phyloP scores from a whole-genome alignment of 805 yeast genomes.

The Pichia membranifaciens region DNA sequence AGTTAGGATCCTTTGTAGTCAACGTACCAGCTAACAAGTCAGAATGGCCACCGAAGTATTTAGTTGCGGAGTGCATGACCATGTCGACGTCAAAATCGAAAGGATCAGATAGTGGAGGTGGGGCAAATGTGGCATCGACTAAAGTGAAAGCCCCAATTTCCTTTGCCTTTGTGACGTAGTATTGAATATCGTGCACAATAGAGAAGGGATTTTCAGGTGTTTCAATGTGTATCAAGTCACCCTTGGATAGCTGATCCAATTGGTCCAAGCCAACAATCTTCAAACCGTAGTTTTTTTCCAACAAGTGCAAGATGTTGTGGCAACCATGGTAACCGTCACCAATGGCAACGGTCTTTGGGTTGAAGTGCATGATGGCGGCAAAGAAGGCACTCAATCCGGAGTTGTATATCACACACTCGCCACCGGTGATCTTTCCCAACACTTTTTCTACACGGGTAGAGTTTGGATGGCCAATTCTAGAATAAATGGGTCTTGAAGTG shows the following conservation, averaged over 20 bases:
- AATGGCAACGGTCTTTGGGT: constrained; percentile 67
- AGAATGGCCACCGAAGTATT: constrained; percentile 94
- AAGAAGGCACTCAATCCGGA: constrained; percentile 80
- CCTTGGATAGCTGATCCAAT: constrained; percentile 45
- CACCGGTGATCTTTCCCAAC: constrained; percentile 53
- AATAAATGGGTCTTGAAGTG: constrained; percentile 44
- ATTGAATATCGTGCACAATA: constrained; percentile 50
- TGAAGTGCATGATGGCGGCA: constrained; percentile 62
- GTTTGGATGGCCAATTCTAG: constrained; percentile 73
- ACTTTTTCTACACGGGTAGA: constrained; percentile 61
- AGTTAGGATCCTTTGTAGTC: constrained; percentile 51
- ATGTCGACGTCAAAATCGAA: constrained; percentile 80
- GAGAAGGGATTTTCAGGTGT: constrained; percentile 89
- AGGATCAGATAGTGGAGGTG: constrained; percentile 82
- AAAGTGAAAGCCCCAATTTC: constrained; percentile 64
- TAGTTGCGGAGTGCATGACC: constrained; percentile 90
- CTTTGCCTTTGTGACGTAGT: constrained; percentile 69
- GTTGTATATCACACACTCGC: constrained; percentile 62
- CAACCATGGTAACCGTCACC: constrained; percentile 86
- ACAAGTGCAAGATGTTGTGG: constrained; percentile 60
- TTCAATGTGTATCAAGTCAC: constrained; percentile 78
- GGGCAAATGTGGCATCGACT: constrained; percentile 89
- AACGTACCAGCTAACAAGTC: constrained; percentile 81
- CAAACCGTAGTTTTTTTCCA: constrained; percentile 55
- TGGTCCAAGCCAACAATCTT: constrained; percentile 46